These are phyloP conservation scores for Kurtzmaniella quercitrusa DNA, from an alignment of 1,139 yeast genomes.

Conservation along the genomic window DNA sequence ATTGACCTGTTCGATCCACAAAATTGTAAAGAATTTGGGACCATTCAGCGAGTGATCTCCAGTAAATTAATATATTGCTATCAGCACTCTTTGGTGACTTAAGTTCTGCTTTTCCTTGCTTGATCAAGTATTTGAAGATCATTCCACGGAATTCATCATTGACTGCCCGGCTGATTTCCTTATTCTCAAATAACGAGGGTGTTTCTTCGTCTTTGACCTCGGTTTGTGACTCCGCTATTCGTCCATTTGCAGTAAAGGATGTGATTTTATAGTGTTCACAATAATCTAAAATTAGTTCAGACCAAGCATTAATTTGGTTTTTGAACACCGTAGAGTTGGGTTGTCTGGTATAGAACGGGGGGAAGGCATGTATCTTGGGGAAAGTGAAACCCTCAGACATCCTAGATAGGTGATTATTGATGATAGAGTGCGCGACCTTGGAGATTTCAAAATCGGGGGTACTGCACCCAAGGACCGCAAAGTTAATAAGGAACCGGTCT, in stretches of 20 bases:
- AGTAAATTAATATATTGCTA: slow-evolving; percentile 53
- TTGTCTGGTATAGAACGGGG: slow-evolving; percentile 89
- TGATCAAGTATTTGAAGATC: slow-evolving; percentile 57
- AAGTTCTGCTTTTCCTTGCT: slow-evolving; percentile 51
- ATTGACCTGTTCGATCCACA: slow-evolving; percentile 71
- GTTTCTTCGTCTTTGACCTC: slow-evolving; percentile 15
- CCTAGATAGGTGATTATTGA: background rate
- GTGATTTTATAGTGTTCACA: slow-evolving; percentile 54
- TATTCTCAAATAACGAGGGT: slow-evolving; percentile 46
- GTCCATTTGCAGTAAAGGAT: slow-evolving; percentile 31
- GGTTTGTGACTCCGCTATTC: slow-evolving; percentile 24
- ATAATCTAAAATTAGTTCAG: slow-evolving; percentile 43
- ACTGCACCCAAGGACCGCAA: no score
- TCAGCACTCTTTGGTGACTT: slow-evolving; percentile 39
- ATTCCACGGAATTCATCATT: slow-evolving; percentile 51
- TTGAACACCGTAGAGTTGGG: slow-evolving; percentile 76
- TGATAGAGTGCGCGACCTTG: no score
- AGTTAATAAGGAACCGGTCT: no score
- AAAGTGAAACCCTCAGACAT: slow-evolving; percentile 26
- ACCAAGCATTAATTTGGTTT: slow-evolving; percentile 61
- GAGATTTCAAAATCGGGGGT: no score
- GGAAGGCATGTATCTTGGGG: slow-evolving; percentile 80
- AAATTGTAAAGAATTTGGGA: slow-evolving; percentile 47
- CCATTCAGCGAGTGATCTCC: slow-evolving; percentile 79
- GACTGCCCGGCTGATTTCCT: slow-evolving; percentile 48